Evolutionary conservation across 352 stramenopile species (phyloP), one percentile per base, ranked within the genome.

Genomic region (Pythium aristosporum): DNA sequence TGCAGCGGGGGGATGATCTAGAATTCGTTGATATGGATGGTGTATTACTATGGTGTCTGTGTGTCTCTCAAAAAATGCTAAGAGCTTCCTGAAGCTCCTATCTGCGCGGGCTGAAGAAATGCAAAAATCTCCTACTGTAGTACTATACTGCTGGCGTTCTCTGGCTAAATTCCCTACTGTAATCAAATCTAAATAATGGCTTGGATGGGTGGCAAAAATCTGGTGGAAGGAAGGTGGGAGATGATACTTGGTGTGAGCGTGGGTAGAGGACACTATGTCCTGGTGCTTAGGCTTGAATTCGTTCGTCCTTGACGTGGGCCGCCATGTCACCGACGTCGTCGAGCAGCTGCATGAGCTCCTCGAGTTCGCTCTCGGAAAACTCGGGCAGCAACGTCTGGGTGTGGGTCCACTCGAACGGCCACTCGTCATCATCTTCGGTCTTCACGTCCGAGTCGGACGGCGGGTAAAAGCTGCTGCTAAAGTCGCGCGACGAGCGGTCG

Each of bases 291-390:
- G 34, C 54, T 5, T 21, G 39, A 23, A 12, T 47, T 7, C 49
- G 28, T 50, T 65, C 59, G 32, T 59, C 41, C 39, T 59, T 59
- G 49, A 65, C 39, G 42, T 37, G 9, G 20, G 18, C 11, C 16
- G 18, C 47, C 47, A 39, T 23, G 37, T 18, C n/a, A 16, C 57
- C 39, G 8, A 53, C 58, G 20, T 65, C 37, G 37, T 57, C 58
- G 21, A 65, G 48, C 21, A 65, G 32, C 28, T 50, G 47, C 58
- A 65, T 58, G 48, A 65, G 58, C n/a, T 65, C 58, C 49, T 65
- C 48, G 6, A 65, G 48, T 39, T 65, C 58, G 20, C 25, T 37
- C 3, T 46, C 48, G 2, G 58, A 58, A 20, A 65, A 57, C 21
- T 65, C 58, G 23, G 58, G 44, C 12, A 65, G 58, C 25, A 65